A percentile compares a stretch with the other conserved stretches of the same genome.
phyloP scores from a whole-genome alignment of 2,329 filamentous ascomycete genomes.

The Fusarium gaditjirri region DNA sequence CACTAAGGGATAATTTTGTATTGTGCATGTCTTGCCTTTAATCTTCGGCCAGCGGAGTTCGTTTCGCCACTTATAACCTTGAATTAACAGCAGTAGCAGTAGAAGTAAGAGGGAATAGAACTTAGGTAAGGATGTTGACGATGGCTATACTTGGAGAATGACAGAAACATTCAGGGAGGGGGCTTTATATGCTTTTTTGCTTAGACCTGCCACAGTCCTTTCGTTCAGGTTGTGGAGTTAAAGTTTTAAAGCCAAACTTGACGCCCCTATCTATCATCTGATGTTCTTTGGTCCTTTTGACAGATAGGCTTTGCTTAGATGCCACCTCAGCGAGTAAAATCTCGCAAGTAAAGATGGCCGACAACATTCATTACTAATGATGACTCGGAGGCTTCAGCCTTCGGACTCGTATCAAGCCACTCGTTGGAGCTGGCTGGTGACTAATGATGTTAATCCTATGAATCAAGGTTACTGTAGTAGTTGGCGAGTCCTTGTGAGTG shows the following conservation, averaged over 20 bases:
- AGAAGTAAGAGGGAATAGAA: fast-evolving
- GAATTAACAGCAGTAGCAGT: fast-evolving
- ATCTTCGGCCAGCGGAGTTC: fast-evolving
- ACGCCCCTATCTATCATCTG: fast-evolving
- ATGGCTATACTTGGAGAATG: no score
- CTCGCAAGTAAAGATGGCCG: background rate
- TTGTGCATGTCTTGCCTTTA: background rate
- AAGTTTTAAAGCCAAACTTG: fast-evolving
- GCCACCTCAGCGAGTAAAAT: no score
- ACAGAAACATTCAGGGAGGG: no score
- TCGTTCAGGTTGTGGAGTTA: fast-evolving
- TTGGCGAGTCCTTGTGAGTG: no score
- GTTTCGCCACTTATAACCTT: fast-evolving
- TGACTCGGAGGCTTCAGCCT: background rate
- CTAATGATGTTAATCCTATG: no score
- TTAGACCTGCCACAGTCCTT: background rate
- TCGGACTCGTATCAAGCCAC: background rate
- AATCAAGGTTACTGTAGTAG: no score
- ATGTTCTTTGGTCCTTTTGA: fast-evolving
- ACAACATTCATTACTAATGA: background rate
- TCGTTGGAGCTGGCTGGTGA: no score
- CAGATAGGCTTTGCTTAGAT: background rate
- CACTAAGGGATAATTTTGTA: fast-evolving
- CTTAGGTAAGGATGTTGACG: fast-evolving
- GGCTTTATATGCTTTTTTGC: background rate